Evolutionary conservation across 768 basidiomycete species (phyloP).

Genomic region (Lactarius hatsudake): DNA sequence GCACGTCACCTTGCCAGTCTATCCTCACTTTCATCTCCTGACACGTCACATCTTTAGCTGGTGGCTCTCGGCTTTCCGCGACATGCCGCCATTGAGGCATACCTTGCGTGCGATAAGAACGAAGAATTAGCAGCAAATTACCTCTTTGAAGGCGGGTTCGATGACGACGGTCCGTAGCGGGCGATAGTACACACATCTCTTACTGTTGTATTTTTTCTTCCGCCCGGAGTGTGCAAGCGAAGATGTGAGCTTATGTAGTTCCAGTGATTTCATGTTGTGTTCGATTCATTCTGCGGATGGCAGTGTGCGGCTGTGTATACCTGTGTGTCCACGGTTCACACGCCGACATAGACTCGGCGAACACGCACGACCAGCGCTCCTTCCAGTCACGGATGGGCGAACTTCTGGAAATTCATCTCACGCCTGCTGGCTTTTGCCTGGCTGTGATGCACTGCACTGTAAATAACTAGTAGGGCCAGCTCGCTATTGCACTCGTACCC

Average conservation of each 20-base stretch:
- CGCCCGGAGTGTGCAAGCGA: conserved; percentile 2
- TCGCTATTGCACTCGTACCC: not conserved
- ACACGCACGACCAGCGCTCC: not conserved
- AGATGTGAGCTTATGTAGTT: conserved; percentile 12
- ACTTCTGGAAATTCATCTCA: not conserved
- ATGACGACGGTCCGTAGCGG: conserved; percentile 37
- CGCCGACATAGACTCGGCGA: not conserved
- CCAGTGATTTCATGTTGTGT: conserved; percentile 13
- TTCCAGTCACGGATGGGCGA: not conserved
- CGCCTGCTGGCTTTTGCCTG: not conserved
- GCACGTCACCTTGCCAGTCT: conserved; percentile 46
- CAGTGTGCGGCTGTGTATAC: not conserved
- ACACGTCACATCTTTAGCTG: conserved; percentile 49
- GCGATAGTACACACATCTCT: not conserved
- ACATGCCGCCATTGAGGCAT: conserved; percentile 82
- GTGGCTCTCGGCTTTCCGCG: conserved; percentile 85
- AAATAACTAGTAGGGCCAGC: not conserved
- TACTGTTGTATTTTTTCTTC: conserved; percentile 15
- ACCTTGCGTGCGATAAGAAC: conserved; percentile 93
- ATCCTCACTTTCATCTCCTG: not conserved
- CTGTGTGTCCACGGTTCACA: not conserved
- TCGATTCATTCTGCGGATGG: not conserved
- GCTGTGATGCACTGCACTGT: not conserved
- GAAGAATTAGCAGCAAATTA: conserved; percentile 96
- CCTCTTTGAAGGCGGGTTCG: conserved; percentile 73